Percentiles rank a stretch among this genome's conserved stretches.
Evolutionary conservation across 2,329 filamentous ascomycete genomes (phyloP).

Genomic region (Hirsutella thompsonii): DNA sequence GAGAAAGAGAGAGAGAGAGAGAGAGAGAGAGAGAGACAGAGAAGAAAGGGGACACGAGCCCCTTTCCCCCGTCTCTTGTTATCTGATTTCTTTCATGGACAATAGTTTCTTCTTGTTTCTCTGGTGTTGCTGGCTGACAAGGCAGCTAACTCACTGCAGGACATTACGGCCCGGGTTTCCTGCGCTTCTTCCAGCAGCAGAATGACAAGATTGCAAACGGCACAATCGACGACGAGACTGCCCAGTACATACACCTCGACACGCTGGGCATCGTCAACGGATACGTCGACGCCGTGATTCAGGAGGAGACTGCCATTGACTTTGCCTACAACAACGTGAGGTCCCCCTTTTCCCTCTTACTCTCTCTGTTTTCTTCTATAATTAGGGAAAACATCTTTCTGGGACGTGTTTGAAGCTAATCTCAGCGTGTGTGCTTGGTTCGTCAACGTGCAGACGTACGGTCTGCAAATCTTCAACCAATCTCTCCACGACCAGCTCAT

Average conservation of each 20-base stretch:
- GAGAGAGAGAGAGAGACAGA: no score
- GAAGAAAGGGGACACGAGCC: no score
- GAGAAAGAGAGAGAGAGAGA: no score
- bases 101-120: no score
- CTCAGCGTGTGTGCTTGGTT: no score
- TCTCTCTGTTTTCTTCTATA: no score
- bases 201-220: slow-evolving; percentile 34
- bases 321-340: slow-evolving; percentile 44
- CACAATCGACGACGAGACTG: slow-evolving; percentile 15
- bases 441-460: slow-evolving; percentile 34
- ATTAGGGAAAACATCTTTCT: no score
- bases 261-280: slow-evolving; percentile 61
- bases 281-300: slow-evolving; percentile 49
- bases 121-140: no score
- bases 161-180: slow-evolving; percentile 54
- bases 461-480: slow-evolving; percentile 28
- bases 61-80: no score
- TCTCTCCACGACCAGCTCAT: slow-evolving; percentile 30
- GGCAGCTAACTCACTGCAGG: no score
- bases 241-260: slow-evolving; percentile 25
- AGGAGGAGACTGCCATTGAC: slow-evolving; percentile 40
- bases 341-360: not conserved
- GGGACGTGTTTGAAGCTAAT: no score
- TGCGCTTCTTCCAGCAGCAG: slow-evolving; percentile 45
- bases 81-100: no score